Evolutionary conservation across 257 asterid species (phyloP).

Genomic region (Solanum phureja): DNA sequence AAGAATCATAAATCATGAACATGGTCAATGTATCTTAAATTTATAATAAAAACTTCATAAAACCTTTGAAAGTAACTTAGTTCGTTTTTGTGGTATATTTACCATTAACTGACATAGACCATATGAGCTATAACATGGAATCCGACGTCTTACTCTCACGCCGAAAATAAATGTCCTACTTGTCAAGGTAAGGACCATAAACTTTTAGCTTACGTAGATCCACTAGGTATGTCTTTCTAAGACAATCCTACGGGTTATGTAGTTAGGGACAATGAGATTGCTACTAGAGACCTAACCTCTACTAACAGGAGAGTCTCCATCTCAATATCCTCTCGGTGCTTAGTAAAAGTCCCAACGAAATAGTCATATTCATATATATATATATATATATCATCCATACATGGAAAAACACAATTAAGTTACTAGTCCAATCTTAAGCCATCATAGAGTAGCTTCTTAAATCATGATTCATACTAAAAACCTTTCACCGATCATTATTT

Average conservation of each 20-base stretch:
- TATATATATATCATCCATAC: background rate
- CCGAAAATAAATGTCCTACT: background rate
- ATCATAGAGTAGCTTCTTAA: background rate
- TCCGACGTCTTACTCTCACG: background rate
- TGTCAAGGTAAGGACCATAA: background rate
- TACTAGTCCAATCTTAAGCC: background rate
- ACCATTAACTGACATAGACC: background rate
- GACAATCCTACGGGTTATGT: background rate
- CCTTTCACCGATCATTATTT: background rate
- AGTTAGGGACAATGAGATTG: background rate
- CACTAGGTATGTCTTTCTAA: background rate
- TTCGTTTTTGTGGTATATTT: background rate
- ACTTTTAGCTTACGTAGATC: background rate
- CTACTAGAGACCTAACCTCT: background rate
- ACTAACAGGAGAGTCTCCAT: background rate
- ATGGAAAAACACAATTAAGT: background rate
- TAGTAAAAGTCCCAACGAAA: background rate
- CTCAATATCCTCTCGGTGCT: background rate
- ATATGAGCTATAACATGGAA: background rate
- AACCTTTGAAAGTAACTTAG: background rate
- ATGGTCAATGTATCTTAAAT: background rate
- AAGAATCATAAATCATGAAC: background rate
- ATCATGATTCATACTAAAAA: background rate
- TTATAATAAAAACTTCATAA: background rate
- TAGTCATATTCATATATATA: background rate